These are phyloP conservation scores for Microbotryum scabiosae DNA, from an alignment of 1,284 basidiomycete genomes.

Conservation along the genomic window DNA sequence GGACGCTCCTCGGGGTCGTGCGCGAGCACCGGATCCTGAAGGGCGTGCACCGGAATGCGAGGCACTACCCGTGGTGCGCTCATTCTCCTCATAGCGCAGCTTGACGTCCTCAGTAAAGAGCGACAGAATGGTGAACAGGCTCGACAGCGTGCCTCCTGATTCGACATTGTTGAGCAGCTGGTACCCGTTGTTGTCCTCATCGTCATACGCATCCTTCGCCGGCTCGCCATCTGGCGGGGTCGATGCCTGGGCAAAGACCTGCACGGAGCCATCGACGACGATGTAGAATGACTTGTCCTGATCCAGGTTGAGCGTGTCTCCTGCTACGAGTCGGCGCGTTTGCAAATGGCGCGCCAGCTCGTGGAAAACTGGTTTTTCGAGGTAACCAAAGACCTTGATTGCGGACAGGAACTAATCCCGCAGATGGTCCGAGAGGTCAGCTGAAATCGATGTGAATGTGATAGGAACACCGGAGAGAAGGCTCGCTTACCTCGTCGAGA, in stretches of 20 bases:
- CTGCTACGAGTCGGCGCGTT: conserved; percentile 80
- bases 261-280: conserved; percentile 75
- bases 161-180: conserved; percentile 89
- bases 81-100: conserved; percentile 64
- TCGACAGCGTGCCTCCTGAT: conserved; percentile 88
- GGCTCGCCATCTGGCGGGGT: conserved; percentile 29
- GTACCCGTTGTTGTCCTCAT: conserved; percentile 83
- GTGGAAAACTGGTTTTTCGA: conserved; percentile 92
- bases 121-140: conserved; percentile 87
- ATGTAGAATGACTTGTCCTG: conserved; percentile 88
- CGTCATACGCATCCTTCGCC: conserved; percentile 50
- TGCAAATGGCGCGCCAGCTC: conserved; percentile 88
- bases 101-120: conserved; percentile 96
- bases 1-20: neutral
- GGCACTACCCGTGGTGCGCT: conserved; percentile 11
- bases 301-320: conserved; percentile 80
- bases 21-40: neutral
- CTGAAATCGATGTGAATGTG: too few species aligned
- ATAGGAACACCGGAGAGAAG: neutral
- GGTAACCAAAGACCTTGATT: conserved; percentile 86
- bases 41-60: neutral
- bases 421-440: neutral
- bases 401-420: conserved; percentile 49
- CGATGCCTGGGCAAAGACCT: conserved; percentile 57
- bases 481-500: conserved; percentile 59